Evolutionary conservation across 2,329 filamentous ascomycete genomes (phyloP), one percentile per base, ranked within the genome.

Genomic region (Fusarium continuum): DNA sequence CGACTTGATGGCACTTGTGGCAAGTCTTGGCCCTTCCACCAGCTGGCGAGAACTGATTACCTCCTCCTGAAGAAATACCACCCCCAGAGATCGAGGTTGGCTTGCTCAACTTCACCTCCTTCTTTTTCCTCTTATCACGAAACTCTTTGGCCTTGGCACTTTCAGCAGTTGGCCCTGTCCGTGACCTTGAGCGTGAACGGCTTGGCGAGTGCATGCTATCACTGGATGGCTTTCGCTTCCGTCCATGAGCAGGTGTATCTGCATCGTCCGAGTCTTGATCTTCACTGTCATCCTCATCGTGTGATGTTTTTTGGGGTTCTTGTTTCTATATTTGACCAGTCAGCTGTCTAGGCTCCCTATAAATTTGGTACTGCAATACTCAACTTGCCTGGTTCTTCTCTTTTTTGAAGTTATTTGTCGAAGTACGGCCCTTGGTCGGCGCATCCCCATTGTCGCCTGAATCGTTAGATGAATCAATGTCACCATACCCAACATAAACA

Each of bases 21-120:
- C 89, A 91, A 39, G 78, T 79, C 63, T 74, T 68, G 20, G 65
- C 25, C 40, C 71, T 72, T 47, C 48, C 51, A 38, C 53, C 67
- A n/a, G 64, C 48, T 3, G 72, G 53, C 29, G 65, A 60, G 48
- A 64, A 61, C 23, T 69, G 61, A 31, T 32, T 69, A 32, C 59
- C 69, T 16, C 75, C 75, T 3, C 67, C 70, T 6, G 72, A 70
- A n/a, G 88, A 91, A 38, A 91, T 69, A 22, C 62, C 70, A 23
- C 75, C 75, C 2, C 67, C 70, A 3, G 71, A 71, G 40, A 91
- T 85, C 2, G 86, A 88, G 5, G 80, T 83, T 52, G 88, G 72
- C 20, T 81, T 81, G 70, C 89, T 89, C 52, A 92, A 76, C 59
- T 88, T 88, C 46, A 91, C 81, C 51, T 89, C 85, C 73, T 88